Conservation (phyloP, 176 grass and related monocot species). For the Chloris gayana region DNA sequence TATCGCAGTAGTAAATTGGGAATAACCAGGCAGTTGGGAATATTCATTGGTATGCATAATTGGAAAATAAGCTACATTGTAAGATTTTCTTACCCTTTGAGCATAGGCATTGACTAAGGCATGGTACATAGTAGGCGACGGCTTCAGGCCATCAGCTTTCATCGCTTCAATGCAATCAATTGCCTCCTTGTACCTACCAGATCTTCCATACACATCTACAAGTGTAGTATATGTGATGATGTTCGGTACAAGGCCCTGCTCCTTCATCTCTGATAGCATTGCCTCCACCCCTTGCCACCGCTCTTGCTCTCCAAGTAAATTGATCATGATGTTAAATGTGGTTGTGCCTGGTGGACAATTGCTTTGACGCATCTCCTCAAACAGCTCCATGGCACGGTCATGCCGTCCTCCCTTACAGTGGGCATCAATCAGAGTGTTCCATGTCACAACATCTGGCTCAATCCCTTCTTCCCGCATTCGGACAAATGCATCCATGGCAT, state of each 20-base stretch:
- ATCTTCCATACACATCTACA: conserved; percentile 93
- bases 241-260: conserved; percentile 74
- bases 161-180: conserved; percentile 87
- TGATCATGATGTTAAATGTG: conserved; percentile 95
- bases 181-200: conserved; percentile 81
- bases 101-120: conserved; percentile 95
- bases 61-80: conserved; percentile 6
- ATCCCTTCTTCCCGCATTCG: conserved; percentile 82
- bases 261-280: conserved; percentile 76
- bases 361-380: conserved; percentile 76
- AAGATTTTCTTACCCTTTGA: conserved; percentile 61
- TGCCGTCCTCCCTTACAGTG: conserved; percentile 79
- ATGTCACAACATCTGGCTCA: conserved; percentile 81
- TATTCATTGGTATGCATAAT: background rate
- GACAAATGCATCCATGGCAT: conserved; percentile 86
- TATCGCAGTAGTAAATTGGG: background rate
- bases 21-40: background rate
- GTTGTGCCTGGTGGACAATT: conserved; percentile 67
- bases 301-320: conserved; percentile 74
- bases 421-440: conserved; percentile 84
- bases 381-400: conserved; percentile 77
- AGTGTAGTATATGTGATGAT: conserved; percentile 92
- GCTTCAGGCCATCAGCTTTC: conserved; percentile 79
- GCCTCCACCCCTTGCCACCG: conserved; percentile 63
- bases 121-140: conserved; percentile 88